Conservation (phyloP, 257 asterid species). For the Thymus quinquecostatus region DNA sequence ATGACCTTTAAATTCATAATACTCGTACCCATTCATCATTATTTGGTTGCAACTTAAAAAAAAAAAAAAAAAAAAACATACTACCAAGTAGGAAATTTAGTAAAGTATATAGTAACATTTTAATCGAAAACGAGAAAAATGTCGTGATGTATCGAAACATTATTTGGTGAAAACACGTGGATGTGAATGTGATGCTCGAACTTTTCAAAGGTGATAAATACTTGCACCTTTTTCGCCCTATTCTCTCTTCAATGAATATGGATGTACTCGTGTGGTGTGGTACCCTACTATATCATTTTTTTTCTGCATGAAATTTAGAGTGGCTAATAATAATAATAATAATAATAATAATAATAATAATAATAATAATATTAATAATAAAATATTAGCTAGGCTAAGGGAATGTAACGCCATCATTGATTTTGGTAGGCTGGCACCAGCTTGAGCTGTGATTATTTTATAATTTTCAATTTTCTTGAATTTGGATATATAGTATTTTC, state of each 20-base stretch:
- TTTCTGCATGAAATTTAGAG: not conserved
- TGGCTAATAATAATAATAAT: too few relatives aligned
- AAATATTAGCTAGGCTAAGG: not conserved
- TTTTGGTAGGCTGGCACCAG: not conserved
- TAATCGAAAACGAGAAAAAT: too few relatives aligned
- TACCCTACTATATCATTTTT: not conserved
- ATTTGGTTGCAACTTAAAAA: too few relatives aligned
- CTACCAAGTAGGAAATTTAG: too few relatives aligned
- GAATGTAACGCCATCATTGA: not conserved
- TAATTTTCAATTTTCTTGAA: not conserved
- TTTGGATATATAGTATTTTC: not conserved
- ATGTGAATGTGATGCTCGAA: constrained; percentile 6
- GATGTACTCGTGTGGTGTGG: not conserved
- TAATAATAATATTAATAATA: not conserved
- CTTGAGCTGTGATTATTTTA: not conserved
- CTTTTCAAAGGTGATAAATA: constrained; percentile 16
- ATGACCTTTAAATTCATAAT: too few relatives aligned
- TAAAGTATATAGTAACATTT: too few relatives aligned
- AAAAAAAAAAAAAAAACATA: too few relatives aligned
- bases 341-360: too few relatives aligned
- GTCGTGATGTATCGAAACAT: too few relatives aligned
- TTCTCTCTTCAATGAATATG: not conserved
- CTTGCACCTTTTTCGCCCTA: constrained; percentile 2
- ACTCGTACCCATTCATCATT: too few relatives aligned
- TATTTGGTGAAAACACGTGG: not conserved